Base-by-base conservation (phyloP, 2,329 filamentous ascomycete genomes). In the Diaporthe ampelina region DNA sequence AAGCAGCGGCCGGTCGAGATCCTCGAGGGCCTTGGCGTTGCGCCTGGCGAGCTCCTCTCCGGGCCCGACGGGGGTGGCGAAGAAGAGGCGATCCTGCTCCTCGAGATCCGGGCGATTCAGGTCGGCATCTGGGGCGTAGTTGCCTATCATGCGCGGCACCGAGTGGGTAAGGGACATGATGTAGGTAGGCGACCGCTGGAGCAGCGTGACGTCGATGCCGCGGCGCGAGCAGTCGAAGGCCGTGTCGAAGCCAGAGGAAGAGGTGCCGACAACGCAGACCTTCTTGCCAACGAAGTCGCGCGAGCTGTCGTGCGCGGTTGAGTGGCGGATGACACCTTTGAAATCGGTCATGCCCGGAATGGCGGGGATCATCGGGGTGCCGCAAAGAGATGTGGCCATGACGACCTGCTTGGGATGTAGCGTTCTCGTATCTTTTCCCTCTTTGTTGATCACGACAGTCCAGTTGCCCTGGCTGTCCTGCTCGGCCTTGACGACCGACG, bases 1-100 rank as follows among this genome's bases (percentile, higher is more conserved):
- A 35, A 93, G 78, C 13, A 88, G 54, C 21, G 76, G 79, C 6
- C 85, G 83, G 1, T 88, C 85, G 87, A n/a, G 58, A 29, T 61
- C 35, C 58, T 61, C 58, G 13, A 84, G 84, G 10, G 89, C 91
- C 43, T 86, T 86, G 5, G 21, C 57, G 0, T 90, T 87, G 77
- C 94, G 82, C 50, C 86, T 88, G 2, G 92, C 92, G 1, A 94
- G 81, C 1, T 94, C 84, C 0, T 92, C 94, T 45, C 94, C 85
- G 4, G 92, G 91, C 0, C 92, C 94, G 0, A 92, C 92, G 13
- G 93, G 92, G 54, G 86, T 90, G 29, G 93, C 93, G 73, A 94
- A 90, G 72, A 94, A 85, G 56, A 93, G 89, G n/a, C 94, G 84
- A 29, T 90, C 87, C 79, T 94, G 94, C 35, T 43, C 58, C n/a